Conservation (phyloP, 1,139 yeast species). For the Hemisphaericaspora xylanilytica region DNA sequence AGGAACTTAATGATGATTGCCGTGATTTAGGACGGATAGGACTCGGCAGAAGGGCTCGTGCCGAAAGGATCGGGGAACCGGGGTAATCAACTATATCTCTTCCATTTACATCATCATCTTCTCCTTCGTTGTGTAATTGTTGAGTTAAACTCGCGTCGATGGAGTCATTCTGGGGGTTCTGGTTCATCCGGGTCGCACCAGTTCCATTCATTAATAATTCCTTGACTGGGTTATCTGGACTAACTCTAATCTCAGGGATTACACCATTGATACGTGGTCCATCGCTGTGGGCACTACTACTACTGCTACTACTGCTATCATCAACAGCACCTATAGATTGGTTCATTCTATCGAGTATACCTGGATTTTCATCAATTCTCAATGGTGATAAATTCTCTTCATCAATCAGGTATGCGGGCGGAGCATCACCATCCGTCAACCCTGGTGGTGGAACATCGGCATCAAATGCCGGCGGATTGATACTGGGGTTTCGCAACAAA, state of each 20-base stretch:
- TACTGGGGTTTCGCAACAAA: constrained; percentile 34
- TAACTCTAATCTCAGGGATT: constrained; percentile 1
- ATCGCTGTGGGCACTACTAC: constrained; percentile 5
- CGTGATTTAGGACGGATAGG: not conserved
- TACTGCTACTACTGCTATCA: constrained; percentile 9
- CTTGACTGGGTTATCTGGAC: not conserved
- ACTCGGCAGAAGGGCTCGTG: not conserved
- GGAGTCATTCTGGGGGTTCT: not conserved
- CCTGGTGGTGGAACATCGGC: constrained; percentile 32
- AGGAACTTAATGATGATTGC: constrained; percentile 15
- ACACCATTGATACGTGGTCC: not conserved
- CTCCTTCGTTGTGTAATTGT: not conserved
- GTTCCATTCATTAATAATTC: constrained; percentile 2
- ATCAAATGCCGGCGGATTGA: constrained; percentile 44
- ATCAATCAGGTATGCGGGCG: constrained; percentile 39
- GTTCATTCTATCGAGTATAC: constrained; percentile 3
- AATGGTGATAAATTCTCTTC: constrained; percentile 17
- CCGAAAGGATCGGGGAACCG: not conserved
- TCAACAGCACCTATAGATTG: constrained; percentile 17
- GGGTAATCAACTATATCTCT: constrained; percentile 2
- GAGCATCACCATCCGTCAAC: constrained; percentile 17
- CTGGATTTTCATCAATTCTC: constrained; percentile 13
- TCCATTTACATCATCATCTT: not conserved
- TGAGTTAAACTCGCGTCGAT: not conserved
- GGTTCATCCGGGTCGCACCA: not conserved